These are phyloP conservation scores for Tephrocybe sp. DNA, from an alignment of 768 basidiomycete genomes.

Conservation along the genomic window DNA sequence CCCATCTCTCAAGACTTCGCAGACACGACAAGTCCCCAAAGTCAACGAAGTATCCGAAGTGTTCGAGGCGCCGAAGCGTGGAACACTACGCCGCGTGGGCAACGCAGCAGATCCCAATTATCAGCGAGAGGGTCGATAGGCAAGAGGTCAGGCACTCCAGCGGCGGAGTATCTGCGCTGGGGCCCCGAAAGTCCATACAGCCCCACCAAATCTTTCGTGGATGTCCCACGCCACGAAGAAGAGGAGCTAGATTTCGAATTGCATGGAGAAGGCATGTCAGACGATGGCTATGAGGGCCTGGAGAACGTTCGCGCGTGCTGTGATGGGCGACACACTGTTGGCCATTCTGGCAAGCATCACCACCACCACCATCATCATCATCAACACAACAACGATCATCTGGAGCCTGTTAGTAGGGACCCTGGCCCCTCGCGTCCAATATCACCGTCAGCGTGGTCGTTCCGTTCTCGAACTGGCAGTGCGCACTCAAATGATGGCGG, in stretches of 20 bases:
- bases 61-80: constrained; percentile 59
- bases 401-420: constrained; percentile 51
- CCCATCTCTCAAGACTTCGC: constrained; percentile 48
- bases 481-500: constrained; percentile 65
- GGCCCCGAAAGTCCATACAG: constrained; percentile 77
- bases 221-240: constrained; percentile 47
- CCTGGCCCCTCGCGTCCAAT: constrained; percentile 55
- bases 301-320: constrained; percentile 96
- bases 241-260: constrained; percentile 83
- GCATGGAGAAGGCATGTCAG: constrained; percentile 69
- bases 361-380: constrained; percentile 64
- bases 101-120: constrained; percentile 77
- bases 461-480: constrained; percentile 81
- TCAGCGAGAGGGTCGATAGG: constrained; percentile 73
- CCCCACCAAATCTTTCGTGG: constrained; percentile 68
- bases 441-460: constrained; percentile 80
- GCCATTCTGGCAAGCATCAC: constrained; percentile 53
- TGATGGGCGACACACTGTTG: constrained; percentile 85
- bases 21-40: constrained; percentile 68
- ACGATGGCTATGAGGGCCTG: constrained; percentile 85
- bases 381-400: constrained; percentile 42
- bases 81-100: constrained; percentile 76
- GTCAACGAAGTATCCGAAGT: constrained; percentile 71
- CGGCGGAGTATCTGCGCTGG: constrained; percentile 87
- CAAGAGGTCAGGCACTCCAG: constrained; percentile 89